Evolutionary conservation across 176 grass and related monocot species (phyloP).

Genomic region (Zea mays): Zm-B73-REFERENCE-NAM-5.0 NC_050099.1:12982501-12983000

Average conservation of each 20-base stretch:
- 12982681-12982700: constrained; percentile 56
- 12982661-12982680: constrained; percentile 74
- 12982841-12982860: constrained; percentile 57
- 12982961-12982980: constrained; percentile 36
- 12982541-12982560: constrained; percentile 61
- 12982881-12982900: constrained; percentile 72
- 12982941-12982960: constrained; percentile 7
- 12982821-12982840: constrained; percentile 53
- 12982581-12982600: constrained; percentile 82
- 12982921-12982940: constrained; percentile 21
- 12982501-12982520: constrained; percentile 67
- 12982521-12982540: constrained; percentile 84
- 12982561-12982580: constrained; percentile 61
- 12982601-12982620: constrained; percentile 67
- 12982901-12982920: constrained; percentile 47
- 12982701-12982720: constrained; percentile 66
- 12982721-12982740: constrained; percentile 86
- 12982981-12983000: constrained; percentile 37
- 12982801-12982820: constrained; percentile 79
- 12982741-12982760: constrained; percentile 74
- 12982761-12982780: constrained; percentile 59
- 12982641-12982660: constrained; percentile 75
- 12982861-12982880: constrained; percentile 84
- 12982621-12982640: constrained; percentile 48
- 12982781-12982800: constrained; percentile 90